Evolutionary conservation across 805 yeast species (phyloP).

Genomic region (Cyberlindnera saturnus): DNA sequence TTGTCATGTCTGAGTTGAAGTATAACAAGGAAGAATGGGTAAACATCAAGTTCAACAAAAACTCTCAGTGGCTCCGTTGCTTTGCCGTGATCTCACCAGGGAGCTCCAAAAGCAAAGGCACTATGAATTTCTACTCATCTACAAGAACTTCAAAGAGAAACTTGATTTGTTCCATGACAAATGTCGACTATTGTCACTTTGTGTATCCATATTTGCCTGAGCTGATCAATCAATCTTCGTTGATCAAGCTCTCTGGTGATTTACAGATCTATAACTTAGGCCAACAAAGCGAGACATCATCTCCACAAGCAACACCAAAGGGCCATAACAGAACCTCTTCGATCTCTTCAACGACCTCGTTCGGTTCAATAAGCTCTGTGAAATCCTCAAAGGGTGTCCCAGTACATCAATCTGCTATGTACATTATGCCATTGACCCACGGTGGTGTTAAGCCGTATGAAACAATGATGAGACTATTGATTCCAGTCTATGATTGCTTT

Average conservation of each 20-base stretch:
- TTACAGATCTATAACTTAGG: constrained; percentile 32
- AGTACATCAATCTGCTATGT: constrained; percentile 26
- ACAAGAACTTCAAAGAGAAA: constrained; percentile 44
- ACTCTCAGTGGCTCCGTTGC: constrained; percentile 55
- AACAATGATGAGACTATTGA: constrained; percentile 62
- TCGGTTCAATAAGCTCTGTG: constrained; percentile 10
- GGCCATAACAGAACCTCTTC: constrained; percentile 6
- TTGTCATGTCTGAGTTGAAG: constrained; percentile 44
- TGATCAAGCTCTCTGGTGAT: constrained; percentile 51
- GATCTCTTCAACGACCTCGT: constrained; percentile 7
- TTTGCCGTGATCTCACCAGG: constrained; percentile 44
- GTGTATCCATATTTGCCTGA: constrained; percentile 48
- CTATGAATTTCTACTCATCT: constrained; percentile 46
- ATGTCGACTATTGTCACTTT: constrained; percentile 42
- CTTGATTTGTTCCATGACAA: constrained; percentile 43
- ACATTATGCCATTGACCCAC: constrained; percentile 65
- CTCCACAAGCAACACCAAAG: constrained; percentile 3
- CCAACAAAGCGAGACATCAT: constrained; percentile 1
- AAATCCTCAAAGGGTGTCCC: constrained; percentile 6
- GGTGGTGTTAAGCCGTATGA: constrained; percentile 68
- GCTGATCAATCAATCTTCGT: constrained; percentile 51
- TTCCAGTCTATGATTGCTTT: constrained; percentile 68
- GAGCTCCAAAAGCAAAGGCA: constrained; percentile 34
- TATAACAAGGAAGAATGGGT: constrained; percentile 54
- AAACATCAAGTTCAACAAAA: constrained; percentile 51